phyloP scores from a whole-genome alignment of 805 yeast genomes.

The Starmera dryadoides region DNA sequence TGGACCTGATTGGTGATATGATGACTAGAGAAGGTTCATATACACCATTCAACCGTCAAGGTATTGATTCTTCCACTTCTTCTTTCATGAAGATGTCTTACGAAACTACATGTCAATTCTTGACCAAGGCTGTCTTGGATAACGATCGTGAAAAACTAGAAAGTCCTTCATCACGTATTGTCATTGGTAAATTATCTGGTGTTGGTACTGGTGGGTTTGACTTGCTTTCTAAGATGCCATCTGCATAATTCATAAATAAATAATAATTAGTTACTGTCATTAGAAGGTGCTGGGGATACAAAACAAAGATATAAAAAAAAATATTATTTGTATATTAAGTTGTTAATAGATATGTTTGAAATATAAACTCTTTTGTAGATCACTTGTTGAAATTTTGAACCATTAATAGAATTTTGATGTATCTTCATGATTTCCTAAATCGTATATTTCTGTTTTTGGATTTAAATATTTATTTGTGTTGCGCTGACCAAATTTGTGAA shows the following conservation, averaged over 20 bases:
- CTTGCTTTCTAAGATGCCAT: slow-evolving; percentile 39
- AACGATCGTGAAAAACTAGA: slow-evolving; percentile 84
- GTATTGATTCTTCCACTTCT: slow-evolving; percentile 92
- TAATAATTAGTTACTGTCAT: no score
- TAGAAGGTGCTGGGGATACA: no score
- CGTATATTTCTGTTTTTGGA: not conserved
- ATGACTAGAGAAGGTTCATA: slow-evolving; percentile 99
- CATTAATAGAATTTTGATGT: not conserved
- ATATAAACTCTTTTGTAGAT: no score
- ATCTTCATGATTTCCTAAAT: not conserved
- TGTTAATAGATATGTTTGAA: not conserved
- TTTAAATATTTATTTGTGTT: not conserved
- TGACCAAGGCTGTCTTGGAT: slow-evolving; percentile 92
- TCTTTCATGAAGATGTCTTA: slow-evolving; percentile 98
- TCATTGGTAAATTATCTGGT: slow-evolving; percentile 79
- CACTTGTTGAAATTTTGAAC: no score
- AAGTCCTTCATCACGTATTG: slow-evolving; percentile 90
- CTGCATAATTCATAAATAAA: no score
- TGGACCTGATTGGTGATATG: slow-evolving; percentile 95
- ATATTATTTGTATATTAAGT: not conserved
- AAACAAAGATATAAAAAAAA: no score
- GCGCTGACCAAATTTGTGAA: not conserved
- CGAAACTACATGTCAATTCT: slow-evolving; percentile 96
- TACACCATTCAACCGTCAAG: slow-evolving; percentile 95
- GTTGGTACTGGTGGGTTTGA: slow-evolving; percentile 98